Evolutionary conservation across 1,139 yeast genomes (phyloP).

Genomic region (Sugiyamaella neomexicana): DNA sequence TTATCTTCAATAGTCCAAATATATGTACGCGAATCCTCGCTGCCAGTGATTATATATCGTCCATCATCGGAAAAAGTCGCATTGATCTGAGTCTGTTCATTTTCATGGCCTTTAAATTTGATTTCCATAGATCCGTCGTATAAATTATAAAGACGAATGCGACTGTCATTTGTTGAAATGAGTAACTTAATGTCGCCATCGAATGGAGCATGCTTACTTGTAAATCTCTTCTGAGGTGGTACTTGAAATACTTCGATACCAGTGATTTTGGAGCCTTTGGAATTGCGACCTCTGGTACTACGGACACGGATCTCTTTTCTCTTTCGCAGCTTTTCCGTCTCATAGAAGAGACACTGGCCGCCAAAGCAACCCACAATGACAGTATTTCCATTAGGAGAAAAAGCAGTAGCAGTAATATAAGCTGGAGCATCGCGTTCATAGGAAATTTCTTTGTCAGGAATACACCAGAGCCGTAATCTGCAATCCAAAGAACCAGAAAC

Average conservation of each 20-base stretch:
- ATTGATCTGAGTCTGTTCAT: conserved; percentile 66
- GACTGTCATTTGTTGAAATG: conserved; percentile 74
- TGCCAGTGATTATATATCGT: conserved; percentile 45
- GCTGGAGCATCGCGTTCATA: conserved; percentile 46
- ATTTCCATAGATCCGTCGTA: conserved; percentile 59
- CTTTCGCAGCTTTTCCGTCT: conserved; percentile 63
- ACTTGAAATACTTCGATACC: conserved; percentile 36
- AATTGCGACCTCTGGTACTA: conserved; percentile 42
- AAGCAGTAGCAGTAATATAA: conserved; percentile 66
- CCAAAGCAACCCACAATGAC: conserved; percentile 79
- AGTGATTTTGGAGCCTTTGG: conserved; percentile 40
- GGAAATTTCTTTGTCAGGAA: conserved; percentile 67
- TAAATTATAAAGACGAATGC: conserved; percentile 64
- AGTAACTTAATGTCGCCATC: conserved; percentile 36
- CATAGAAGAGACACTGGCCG: conserved; percentile 64
- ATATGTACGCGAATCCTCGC: conserved; percentile 54
- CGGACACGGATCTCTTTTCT: conserved; percentile 57
- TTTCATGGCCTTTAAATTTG: conserved; percentile 71
- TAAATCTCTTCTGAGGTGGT: conserved; percentile 26
- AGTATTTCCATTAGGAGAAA: conserved; percentile 67
- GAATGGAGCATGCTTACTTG: conserved; percentile 17
- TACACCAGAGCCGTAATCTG: conserved; percentile 77
- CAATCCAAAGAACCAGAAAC: conserved; percentile 82
- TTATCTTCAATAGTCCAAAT: conserved; percentile 51
- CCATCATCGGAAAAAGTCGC: conserved; percentile 64